Evolutionary conservation across 2,329 filamentous ascomycete species (phyloP).

Genomic region (Talaromyces sp.): DNA sequence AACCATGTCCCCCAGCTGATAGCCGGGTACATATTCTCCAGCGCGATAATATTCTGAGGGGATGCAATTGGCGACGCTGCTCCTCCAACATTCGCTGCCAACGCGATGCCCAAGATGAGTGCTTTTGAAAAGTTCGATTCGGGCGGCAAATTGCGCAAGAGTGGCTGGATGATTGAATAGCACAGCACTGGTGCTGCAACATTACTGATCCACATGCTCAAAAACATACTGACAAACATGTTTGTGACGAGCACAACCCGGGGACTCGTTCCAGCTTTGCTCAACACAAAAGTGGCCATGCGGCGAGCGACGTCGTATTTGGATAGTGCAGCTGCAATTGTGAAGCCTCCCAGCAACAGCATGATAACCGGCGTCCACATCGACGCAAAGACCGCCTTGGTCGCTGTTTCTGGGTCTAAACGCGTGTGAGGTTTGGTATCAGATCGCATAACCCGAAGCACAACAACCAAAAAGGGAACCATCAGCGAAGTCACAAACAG

Average conservation of each 20-base stretch:
- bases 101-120: slow-evolving; percentile 87
- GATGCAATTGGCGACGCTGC: slow-evolving; percentile 96
- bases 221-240: slow-evolving; percentile 97
- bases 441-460: slow-evolving; percentile 75
- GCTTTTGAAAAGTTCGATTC: slow-evolving; percentile 94
- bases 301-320: slow-evolving; percentile 98
- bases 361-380: slow-evolving; percentile 99
- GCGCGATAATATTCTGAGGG: slow-evolving; percentile 92
- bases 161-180: slow-evolving; percentile 96
- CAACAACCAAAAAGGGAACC: slow-evolving; percentile 87
- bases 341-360: slow-evolving; percentile 93
- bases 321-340: slow-evolving; percentile 86
- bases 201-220: slow-evolving; percentile 99
- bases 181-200: slow-evolving; percentile 95
- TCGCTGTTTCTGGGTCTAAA: slow-evolving; percentile 73
- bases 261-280: slow-evolving; percentile 89
- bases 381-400: slow-evolving; percentile 78
- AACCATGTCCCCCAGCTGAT: slow-evolving; percentile 97
- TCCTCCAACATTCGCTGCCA: slow-evolving; percentile 92
- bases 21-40: slow-evolving; percentile 89
- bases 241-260: slow-evolving; percentile 88
- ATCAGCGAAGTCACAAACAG: slow-evolving; percentile 93
- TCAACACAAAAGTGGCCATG: slow-evolving; percentile 91
- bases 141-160: slow-evolving; percentile 84
- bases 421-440: slow-evolving; percentile 66